Base-by-base conservation (phyloP, 139 green algal genomes). In the Closterium sp. region DNA sequence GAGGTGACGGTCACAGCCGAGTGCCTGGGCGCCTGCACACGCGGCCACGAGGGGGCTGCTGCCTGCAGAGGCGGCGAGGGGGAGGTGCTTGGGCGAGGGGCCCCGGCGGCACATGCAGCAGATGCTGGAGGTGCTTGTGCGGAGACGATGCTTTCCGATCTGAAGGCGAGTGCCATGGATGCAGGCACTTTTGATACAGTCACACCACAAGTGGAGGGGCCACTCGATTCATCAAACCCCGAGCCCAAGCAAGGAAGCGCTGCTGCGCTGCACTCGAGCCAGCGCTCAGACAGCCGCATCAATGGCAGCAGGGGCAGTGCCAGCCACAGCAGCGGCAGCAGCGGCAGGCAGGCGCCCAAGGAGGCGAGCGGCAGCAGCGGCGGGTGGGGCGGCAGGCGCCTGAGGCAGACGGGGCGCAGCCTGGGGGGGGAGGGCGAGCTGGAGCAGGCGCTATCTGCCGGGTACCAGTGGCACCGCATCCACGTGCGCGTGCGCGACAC, bases 401-500 rank as follows among this genome's bases (percentile, higher is more conserved):
- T 69, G 43, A 69, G 43, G 23, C 12, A 69, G 12, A 69, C 43
- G 23, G 43, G 43, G 43, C 43, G 43, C 12, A 16, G 43, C 43
- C 43, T 69, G 43, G 43, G 7, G 43, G 43, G 7, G 43, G 9
- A 12, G 43, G 43, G 43, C 43, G 43, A 69, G 9, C 12, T 69
- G 43, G 43, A 69, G 43, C 43, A 69, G 43, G 43, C 43, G 43
- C 9, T 69, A 69, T 69, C 43, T 69, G 43, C 43, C 12, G 43
- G 43, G 43, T 69, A 69, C 43, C 43, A 16, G 43, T 69, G n/a
- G n/a, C 81, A 86, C 81, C 81, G 81, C 38, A 88, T 93, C 36
- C 36, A 69, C 34, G 85, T 93, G 69, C 32, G 90, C 16, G 87
- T 91, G 55, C 31, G 64, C 32, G 88, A 91, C 88, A 91, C 88